These are phyloP conservation scores for Anaeramoeba flamelloides DNA, from an alignment of 78 protist species.

Conservation along the genomic window DNA sequence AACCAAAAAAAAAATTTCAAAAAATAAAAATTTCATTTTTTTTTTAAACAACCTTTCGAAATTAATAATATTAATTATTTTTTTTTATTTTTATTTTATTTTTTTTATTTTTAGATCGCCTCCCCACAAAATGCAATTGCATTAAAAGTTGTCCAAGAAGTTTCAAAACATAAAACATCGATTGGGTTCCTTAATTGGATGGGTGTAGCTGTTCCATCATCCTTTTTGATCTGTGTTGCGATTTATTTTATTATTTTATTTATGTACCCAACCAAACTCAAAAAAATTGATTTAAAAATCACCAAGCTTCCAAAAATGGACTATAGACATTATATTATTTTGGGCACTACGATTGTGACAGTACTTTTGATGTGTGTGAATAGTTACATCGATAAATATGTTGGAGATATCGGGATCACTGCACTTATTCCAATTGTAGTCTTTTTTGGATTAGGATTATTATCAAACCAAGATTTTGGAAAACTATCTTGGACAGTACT, in stretches of 20 bases:
- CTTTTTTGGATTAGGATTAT: neutral
- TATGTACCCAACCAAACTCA: neutral
- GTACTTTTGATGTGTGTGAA: neutral
- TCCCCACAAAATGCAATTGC: conserved; percentile 1
- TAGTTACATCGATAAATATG: neutral
- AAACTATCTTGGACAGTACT: neutral
- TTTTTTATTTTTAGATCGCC: neutral
- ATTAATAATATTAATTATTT: too few relatives aligned
- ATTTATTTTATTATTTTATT: neutral
- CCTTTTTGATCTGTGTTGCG: neutral
- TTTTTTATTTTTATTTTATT: neutral
- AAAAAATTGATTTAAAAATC: neutral
- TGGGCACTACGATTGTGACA: neutral
- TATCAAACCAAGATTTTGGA: neutral
- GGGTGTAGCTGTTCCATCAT: neutral
- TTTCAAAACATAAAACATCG: neutral
- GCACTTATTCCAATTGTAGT: neutral
- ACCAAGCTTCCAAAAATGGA: neutral
- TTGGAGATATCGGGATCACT: neutral
- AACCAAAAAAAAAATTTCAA: neutral
- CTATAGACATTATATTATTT: neutral
- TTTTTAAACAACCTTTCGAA: neutral
- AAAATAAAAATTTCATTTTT: neutral
- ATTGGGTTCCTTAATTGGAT: neutral
- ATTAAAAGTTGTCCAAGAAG: neutral